Evolutionary conservation across 2,329 filamentous ascomycete species (phyloP).

Genomic region (Pseudogymnoascus sp.): DNA sequence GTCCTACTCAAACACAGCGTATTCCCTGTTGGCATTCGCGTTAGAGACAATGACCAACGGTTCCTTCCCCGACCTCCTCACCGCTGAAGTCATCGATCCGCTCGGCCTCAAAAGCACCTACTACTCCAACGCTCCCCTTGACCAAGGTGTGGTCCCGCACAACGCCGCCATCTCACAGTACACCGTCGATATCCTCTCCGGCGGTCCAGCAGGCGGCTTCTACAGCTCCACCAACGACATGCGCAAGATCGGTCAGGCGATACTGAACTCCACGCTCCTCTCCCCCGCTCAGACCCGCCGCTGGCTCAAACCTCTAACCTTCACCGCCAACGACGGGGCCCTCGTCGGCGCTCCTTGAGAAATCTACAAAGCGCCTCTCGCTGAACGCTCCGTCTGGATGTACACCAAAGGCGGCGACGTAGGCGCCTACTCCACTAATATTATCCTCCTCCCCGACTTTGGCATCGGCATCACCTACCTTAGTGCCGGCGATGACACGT

Average conservation of each 20-base stretch:
- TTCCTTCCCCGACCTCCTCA: slow-evolving; percentile 25
- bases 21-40: slow-evolving; percentile 32
- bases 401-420: slow-evolving; percentile 39
- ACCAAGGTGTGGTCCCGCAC: slow-evolving; percentile 17
- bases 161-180: slow-evolving; percentile 1
- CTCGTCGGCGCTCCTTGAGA: slow-evolving; percentile 27
- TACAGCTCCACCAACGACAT: slow-evolving; percentile 32
- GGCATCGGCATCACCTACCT: slow-evolving; percentile 36
- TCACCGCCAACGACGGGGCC: slow-evolving; percentile 17
- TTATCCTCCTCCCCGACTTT: slow-evolving; percentile 38
- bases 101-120: slow-evolving; percentile 29
- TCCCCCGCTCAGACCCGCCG: slow-evolving; percentile 20
- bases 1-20: slow-evolving; percentile 34
- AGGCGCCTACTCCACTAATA: slow-evolving; percentile 31
- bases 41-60: slow-evolving; percentile 35
- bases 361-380: slow-evolving; percentile 17
- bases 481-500: slow-evolving; percentile 26
- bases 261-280: slow-evolving; percentile 19
- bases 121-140: slow-evolving; percentile 18
- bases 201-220: slow-evolving; percentile 28
- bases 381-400: slow-evolving; percentile 26
- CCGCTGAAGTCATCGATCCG: slow-evolving; percentile 27
- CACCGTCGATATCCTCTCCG: slow-evolving; percentile 17
- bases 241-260: slow-evolving; percentile 22
- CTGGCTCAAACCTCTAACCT: slow-evolving; percentile 23